Conservation (phyloP, 2,329 filamentous ascomycete species). For the Monilinia fructicola region DNA sequence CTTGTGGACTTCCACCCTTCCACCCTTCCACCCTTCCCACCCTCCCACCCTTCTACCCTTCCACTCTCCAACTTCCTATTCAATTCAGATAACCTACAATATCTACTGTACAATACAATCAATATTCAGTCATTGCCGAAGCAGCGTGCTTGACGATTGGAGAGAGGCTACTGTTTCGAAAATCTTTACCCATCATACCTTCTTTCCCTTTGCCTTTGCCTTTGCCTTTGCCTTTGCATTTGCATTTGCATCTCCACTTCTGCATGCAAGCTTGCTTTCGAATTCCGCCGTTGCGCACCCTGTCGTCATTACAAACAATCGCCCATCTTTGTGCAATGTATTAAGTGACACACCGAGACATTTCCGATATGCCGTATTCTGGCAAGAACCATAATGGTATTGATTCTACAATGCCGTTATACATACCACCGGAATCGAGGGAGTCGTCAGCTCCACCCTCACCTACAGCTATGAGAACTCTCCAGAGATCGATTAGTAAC, state of each 20-base stretch:
- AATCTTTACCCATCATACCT: not conserved
- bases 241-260: not conserved
- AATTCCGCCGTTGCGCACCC: slow-evolving; percentile 1
- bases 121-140: not conserved
- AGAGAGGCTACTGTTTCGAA: not conserved
- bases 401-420: slow-evolving; percentile 20
- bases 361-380: slow-evolving; percentile 19
- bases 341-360: slow-evolving; percentile 24
- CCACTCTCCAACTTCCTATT: not conserved
- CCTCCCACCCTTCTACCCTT: no score
- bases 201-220: not conserved
- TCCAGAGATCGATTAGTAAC: slow-evolving; percentile 23
- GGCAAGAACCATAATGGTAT: slow-evolving; percentile 16
- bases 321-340: slow-evolving; percentile 15
- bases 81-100: slow-evolving; percentile 11
- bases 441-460: slow-evolving; percentile 22
- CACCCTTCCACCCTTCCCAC: no score
- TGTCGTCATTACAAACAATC: slow-evolving; percentile 3
- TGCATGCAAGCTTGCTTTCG: slow-evolving; percentile 2
- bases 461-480: slow-evolving; percentile 21
- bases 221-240: not conserved
- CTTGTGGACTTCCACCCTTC: no score
- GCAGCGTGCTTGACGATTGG: not conserved
- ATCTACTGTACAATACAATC: not conserved
- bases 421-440: slow-evolving; percentile 20